Conservation (phyloP, 495 filamentous ascomycete species). For the Xylaria castorea region DNA sequence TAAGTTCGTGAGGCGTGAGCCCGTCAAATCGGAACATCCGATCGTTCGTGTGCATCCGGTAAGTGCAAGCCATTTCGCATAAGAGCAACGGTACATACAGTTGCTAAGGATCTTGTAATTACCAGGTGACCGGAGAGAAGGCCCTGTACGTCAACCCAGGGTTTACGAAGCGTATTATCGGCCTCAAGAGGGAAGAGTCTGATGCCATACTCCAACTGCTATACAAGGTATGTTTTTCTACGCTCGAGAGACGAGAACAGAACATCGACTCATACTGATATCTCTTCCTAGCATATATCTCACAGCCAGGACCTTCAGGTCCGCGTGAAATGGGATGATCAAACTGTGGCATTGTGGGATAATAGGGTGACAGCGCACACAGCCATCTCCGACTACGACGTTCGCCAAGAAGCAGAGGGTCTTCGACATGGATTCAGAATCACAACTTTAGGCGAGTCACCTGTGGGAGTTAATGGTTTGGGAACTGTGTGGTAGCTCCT, state of each 20-base stretch:
- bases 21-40: conserved; percentile 71
- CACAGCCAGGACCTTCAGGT: conserved; percentile 68
- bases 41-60: conserved; percentile 72
- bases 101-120: neutral
- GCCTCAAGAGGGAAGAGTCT: conserved; percentile 72
- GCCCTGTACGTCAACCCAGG: conserved; percentile 81
- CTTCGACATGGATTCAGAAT: conserved; percentile 55
- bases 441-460: conserved; percentile 53
- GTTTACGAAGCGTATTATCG: conserved; percentile 78
- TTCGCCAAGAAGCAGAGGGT: conserved; percentile 52
- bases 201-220: conserved; percentile 71
- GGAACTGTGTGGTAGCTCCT: conserved; percentile 45
- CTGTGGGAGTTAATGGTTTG: conserved; percentile 52
- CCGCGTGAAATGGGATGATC: conserved; percentile 72
- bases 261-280: neutral
- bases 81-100: conserved; percentile 4
- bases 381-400: conserved; percentile 61
- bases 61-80: neutral
- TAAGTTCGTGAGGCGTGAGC: conserved; percentile 69
- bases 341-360: conserved; percentile 79
- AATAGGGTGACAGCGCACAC: conserved; percentile 68
- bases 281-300: conserved; percentile 42
- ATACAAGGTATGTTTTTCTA: conserved; percentile 62
- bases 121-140: conserved; percentile 74
- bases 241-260: neutral